A percentile compares a stretch with the other conserved stretches of the same genome.
phyloP scores from a whole-genome alignment of 2,329 filamentous ascomycete species.

The Trichoderma polysporum region DNA sequence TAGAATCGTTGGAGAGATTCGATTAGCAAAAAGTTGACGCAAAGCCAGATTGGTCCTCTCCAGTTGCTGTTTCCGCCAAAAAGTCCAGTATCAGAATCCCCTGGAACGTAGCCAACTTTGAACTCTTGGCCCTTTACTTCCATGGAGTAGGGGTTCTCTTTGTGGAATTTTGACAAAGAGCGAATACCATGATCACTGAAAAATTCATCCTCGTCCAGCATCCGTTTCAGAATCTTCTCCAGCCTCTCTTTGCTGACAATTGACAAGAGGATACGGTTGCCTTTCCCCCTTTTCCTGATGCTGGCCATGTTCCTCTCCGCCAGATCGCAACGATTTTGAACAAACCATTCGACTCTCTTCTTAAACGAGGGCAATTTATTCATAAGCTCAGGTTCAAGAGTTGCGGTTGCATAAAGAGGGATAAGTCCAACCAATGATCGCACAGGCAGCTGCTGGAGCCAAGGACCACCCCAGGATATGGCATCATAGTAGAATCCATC shows the following conservation, averaged over 20 bases:
- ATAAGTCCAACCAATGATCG: constrained; percentile 91
- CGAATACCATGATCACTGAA: constrained; percentile 86
- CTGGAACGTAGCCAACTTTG: constrained; percentile 83
- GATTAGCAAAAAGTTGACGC: constrained; percentile 91
- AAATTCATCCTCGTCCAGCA: constrained; percentile 94
- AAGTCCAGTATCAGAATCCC: constrained; percentile 92
- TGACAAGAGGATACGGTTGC: constrained; percentile 80
- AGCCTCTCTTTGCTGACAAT: constrained; percentile 93
- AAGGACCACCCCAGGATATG: constrained; percentile 92
- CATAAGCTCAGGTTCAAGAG: constrained; percentile 89
- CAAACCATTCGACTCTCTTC: constrained; percentile 90
- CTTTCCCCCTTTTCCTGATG: constrained; percentile 86
- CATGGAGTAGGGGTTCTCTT: constrained; percentile 90
- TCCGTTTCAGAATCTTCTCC: constrained; percentile 81
- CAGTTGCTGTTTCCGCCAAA: constrained; percentile 99
- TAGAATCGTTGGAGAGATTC: constrained; percentile 94
- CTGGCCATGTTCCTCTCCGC: constrained; percentile 93
- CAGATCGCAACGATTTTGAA: constrained; percentile 80
- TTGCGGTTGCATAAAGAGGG: constrained; percentile 87
- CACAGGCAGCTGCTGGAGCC: constrained; percentile 88
- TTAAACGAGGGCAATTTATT: constrained; percentile 92
- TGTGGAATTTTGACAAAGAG: constrained; percentile 87
- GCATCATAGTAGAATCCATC: constrained; percentile 99
- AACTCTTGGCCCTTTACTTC: constrained; percentile 91
- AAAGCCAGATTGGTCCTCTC: constrained; percentile 94